These are phyloP conservation scores for Capsella bursapastoris DNA, from an alignment of 345 rosid genomes.

Conservation along the genomic window DNA sequence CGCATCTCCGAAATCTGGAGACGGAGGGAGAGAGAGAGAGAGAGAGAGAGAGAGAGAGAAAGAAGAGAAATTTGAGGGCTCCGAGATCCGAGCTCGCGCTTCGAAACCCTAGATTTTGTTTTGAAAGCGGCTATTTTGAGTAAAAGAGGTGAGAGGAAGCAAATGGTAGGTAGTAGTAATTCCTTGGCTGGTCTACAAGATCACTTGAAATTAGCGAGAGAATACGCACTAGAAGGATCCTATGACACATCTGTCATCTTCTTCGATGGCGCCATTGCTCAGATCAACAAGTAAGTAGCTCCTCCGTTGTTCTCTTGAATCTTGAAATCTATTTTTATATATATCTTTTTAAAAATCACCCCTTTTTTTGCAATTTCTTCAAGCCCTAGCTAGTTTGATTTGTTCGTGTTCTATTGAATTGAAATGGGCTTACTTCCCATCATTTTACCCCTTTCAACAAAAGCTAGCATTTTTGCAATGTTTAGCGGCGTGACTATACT, in stretches of 20 bases:
- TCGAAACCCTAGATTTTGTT: slow-evolving; percentile 34
- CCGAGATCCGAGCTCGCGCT: slow-evolving; percentile 28
- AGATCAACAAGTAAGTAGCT: slow-evolving; percentile 81
- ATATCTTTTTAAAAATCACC: slow-evolving; percentile 47
- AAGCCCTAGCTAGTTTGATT: slow-evolving; percentile 45
- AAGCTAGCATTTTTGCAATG: not conserved
- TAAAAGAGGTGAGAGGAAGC: slow-evolving; percentile 28
- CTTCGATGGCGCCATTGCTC: slow-evolving; percentile 99
- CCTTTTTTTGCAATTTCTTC: slow-evolving; percentile 78
- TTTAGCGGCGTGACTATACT: not conserved
- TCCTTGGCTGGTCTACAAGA: slow-evolving; percentile 91
- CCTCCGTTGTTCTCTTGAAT: not conserved
- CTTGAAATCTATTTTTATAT: slow-evolving; percentile 34
- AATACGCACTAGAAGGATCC: slow-evolving; percentile 92
- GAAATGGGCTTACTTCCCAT: slow-evolving; percentile 7
- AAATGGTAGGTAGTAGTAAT: slow-evolving; percentile 60
- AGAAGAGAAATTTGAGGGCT: slow-evolving; percentile 16
- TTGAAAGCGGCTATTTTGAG: not conserved
- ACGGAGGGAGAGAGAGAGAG: not conserved
- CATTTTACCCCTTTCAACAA: not conserved
- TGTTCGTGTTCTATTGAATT: not conserved
- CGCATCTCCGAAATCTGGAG: slow-evolving; percentile 39
- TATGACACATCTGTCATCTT: slow-evolving; percentile 94
- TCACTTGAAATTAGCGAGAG: slow-evolving; percentile 94
- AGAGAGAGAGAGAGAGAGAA: slow-evolving; percentile 9